Evolutionary conservation across 805 yeast species (phyloP).

Genomic region (Komagataella pastoris): DNA sequence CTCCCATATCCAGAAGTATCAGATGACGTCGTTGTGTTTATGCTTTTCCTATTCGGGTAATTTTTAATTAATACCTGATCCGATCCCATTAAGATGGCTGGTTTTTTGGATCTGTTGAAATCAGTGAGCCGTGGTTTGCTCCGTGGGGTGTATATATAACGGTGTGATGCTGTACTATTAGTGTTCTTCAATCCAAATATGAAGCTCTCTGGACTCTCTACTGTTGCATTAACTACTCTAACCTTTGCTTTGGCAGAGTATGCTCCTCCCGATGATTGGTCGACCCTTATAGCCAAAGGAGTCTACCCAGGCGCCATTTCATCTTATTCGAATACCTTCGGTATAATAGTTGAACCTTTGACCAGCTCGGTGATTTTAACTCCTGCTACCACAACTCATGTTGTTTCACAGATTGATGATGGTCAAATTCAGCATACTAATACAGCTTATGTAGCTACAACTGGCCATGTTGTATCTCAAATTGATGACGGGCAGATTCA

Average conservation of each 20-base stretch:
- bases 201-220: neutral
- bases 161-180: neutral
- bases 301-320: constrained; percentile 39
- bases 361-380: constrained; percentile 19
- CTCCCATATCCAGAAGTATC: neutral
- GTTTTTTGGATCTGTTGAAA: neutral
- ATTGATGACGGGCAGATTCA: constrained; percentile 25
- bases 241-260: constrained; percentile 31
- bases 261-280: constrained; percentile 47
- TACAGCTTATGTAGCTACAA: constrained; percentile 4
- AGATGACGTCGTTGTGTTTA: constrained; percentile 1
- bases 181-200: neutral
- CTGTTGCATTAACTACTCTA: constrained; percentile 13
- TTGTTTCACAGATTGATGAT: constrained; percentile 33
- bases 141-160: neutral
- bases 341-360: constrained; percentile 51
- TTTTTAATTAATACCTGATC: neutral
- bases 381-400: constrained; percentile 17
- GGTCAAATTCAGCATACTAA: constrained; percentile 23
- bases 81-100: neutral
- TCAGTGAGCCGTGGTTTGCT: constrained; percentile 2
- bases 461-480: constrained; percentile 17
- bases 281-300: constrained; percentile 53
- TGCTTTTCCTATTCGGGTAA: constrained; percentile 2
- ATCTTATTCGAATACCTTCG: constrained; percentile 42